Evolutionary conservation across 2,329 filamentous ascomycete species (phyloP).

Genomic region (Fusarium scirpi): DNA sequence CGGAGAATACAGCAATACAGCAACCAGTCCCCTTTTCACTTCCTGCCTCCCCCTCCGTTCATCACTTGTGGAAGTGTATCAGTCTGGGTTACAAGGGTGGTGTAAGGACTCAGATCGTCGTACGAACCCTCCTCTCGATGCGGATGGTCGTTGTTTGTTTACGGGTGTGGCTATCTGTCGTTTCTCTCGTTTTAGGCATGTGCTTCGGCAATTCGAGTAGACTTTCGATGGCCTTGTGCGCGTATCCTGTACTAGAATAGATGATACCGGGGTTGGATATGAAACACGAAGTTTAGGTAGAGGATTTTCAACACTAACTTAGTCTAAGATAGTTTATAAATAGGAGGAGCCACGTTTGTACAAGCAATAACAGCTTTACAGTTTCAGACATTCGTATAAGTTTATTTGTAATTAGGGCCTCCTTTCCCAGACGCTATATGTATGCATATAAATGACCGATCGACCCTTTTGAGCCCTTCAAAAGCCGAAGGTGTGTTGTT

Average conservation of each 20-base stretch:
- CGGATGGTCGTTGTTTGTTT: constrained; percentile 25
- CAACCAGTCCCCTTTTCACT: background rate
- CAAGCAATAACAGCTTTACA: background rate
- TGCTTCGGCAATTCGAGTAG: constrained; percentile 27
- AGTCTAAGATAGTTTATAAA: constrained; percentile 22
- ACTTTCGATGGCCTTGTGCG: constrained; percentile 22
- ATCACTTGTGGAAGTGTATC: background rate
- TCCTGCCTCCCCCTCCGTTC: background rate
- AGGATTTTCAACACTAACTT: constrained; percentile 21
- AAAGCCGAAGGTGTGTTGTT: constrained; percentile 7
- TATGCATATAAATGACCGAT: constrained; percentile 25
- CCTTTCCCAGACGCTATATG: background rate
- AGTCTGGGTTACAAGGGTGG: background rate
- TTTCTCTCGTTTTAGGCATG: constrained; percentile 12
- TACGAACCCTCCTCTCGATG: constrained; percentile 9
- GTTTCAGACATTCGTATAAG: background rate
- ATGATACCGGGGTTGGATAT: constrained; percentile 20
- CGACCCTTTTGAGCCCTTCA: background rate
- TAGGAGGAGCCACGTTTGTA: constrained; percentile 14
- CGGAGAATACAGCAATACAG: constrained; percentile 39
- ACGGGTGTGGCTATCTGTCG: constrained; percentile 23
- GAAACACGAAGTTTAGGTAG: constrained; percentile 29
- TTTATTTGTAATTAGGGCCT: background rate
- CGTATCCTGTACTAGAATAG: constrained; percentile 19
- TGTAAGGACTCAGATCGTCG: constrained; percentile 2